Percentiles rank a stretch among this genome's conserved stretches.
These are phyloP conservation scores for Ampelomyces quisqualis DNA, from an alignment of 2,329 filamentous ascomycete species.

Conservation along the genomic window DNA sequence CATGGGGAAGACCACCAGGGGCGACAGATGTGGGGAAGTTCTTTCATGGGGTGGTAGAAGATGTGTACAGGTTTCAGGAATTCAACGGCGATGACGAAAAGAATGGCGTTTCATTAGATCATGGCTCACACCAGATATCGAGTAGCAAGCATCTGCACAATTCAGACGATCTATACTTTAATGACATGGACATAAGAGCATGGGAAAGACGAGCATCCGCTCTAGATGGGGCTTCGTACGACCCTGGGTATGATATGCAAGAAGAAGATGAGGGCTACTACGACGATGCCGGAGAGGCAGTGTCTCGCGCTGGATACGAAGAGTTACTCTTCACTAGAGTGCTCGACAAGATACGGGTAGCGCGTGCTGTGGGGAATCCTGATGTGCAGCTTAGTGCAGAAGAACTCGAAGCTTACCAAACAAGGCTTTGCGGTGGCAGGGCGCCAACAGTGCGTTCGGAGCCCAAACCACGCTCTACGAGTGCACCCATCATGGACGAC, in stretches of 20 bases:
- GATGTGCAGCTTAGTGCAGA: constrained; percentile 79
- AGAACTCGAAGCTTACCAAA: constrained; percentile 78
- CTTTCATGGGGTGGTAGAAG: constrained; percentile 49
- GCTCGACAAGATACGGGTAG: constrained; percentile 74
- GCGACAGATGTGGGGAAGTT: constrained; percentile 50
- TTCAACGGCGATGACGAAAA: constrained; percentile 57
- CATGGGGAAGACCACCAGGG: constrained; percentile 99
- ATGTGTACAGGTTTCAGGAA: constrained; percentile 64
- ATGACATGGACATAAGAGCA: constrained; percentile 50
- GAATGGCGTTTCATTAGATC: constrained; percentile 48
- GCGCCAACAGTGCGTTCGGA: constrained; percentile 32
- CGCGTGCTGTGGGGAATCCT: constrained; percentile 71
- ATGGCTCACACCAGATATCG: constrained; percentile 36
- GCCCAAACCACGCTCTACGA: constrained; percentile 21
- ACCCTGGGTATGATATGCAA: constrained; percentile 54
- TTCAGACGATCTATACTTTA: constrained; percentile 52
- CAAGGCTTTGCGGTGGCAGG: constrained; percentile 57
- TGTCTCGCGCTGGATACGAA: constrained; percentile 57
- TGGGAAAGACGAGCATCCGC: constrained; percentile 44
- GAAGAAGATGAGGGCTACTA: constrained; percentile 53
- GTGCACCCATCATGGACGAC: constrained; percentile 35
- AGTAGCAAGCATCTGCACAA: constrained; percentile 36
- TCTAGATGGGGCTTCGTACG: constrained; percentile 51
- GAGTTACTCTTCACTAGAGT: constrained; percentile 76
- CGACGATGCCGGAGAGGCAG: constrained; percentile 45